Percentiles rank a stretch among this genome's conserved stretches.
Conservation (phyloP, 768 basidiomycete genomes). For the Trametes cubensis region DNA sequence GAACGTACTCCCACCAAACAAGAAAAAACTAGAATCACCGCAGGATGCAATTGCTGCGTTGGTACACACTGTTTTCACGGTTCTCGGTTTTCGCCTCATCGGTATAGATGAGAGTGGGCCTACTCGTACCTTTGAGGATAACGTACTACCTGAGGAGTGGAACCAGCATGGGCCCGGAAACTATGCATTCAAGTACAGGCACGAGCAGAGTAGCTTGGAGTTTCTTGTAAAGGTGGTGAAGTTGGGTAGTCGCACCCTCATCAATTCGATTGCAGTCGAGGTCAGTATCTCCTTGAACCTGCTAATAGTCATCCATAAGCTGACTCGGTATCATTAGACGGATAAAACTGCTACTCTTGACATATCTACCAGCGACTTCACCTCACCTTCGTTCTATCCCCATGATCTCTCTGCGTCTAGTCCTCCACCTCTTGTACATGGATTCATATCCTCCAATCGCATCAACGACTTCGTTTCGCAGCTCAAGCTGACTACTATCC, state of each 20-base stretch:
- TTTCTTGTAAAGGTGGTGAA: slow-evolving; percentile 81
- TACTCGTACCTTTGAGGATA: slow-evolving; percentile 40
- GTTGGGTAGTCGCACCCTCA: slow-evolving; percentile 76
- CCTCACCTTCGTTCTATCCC: slow-evolving; percentile 80
- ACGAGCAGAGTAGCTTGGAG: slow-evolving; percentile 89
- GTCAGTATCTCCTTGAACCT: slow-evolving; percentile 33
- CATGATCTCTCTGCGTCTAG: slow-evolving; percentile 50
- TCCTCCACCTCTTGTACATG: slow-evolving; percentile 66
- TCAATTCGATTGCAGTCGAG: slow-evolving; percentile 89
- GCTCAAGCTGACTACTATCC: slow-evolving; percentile 77
- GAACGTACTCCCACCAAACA: slow-evolving; percentile 54
- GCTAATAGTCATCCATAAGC: neutral
- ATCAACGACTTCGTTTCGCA: slow-evolving; percentile 76
- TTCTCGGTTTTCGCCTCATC: slow-evolving; percentile 78
- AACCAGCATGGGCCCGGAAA: slow-evolving; percentile 64
- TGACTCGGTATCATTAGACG: slow-evolving; percentile 47
- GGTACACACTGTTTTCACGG: slow-evolving; percentile 70
- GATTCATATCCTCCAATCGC: slow-evolving; percentile 81
- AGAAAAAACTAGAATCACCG: slow-evolving; percentile 54
- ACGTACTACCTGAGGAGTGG: slow-evolving; percentile 75
- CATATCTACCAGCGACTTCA: slow-evolving; percentile 75
- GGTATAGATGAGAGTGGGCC: slow-evolving; percentile 62
- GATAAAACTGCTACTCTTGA: slow-evolving; percentile 80
- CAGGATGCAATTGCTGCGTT: slow-evolving; percentile 80
- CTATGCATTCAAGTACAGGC: slow-evolving; percentile 80